Base-by-base conservation (phyloP, 768 basidiomycete species). In the Imleria badia region DNA sequence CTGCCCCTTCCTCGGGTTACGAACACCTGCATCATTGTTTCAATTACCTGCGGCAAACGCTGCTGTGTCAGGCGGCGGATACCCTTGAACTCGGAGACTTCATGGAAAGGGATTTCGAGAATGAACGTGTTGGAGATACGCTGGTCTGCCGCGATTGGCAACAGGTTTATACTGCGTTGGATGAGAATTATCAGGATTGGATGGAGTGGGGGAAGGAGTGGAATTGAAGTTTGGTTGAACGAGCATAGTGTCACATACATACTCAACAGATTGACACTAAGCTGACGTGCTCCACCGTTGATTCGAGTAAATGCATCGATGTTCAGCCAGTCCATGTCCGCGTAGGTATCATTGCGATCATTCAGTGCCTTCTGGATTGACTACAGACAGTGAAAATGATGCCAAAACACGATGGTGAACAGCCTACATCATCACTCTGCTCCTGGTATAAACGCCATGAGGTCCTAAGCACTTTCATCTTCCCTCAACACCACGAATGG, bases 231-330 rank as follows among this genome's bases (percentile, higher is more conserved):
- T 15, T 38, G 35, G n/a, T n/a, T n/a, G n/a, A n/a, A n/a, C n/a
- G n/a, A n/a, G n/a, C n/a, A n/a, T n/a, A n/a, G n/a, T n/a, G n/a
- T n/a, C 26, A 26, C 26, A 26, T 50, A 9, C 60, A 52, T 40
- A 44, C 59, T 9, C n/a, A n/a, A n/a, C n/a, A n/a, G 59, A 58
- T 43, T 60, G 52, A 50, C 59, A 60, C 7, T 60, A 34, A n/a
- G n/a, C n/a, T 14, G 60, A 13, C 4, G 45, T 55, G n/a, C 60
- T 51, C 2, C 59, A 58, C 4, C 60, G 30, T 31, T 60, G 55
- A 2, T 60, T 60, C 34, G 60, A 50, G 19, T 59, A 60, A 20
- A 6, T 60, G 59, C 1, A 60, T n/a, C n/a, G 30, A 9, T 60
- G 59, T 5, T 12, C 51, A 55, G 5, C 38, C 44, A 4, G n/a